Conservation (phyloP, 495 filamentous ascomycete species). For the Podospora appendiculata region DNA sequence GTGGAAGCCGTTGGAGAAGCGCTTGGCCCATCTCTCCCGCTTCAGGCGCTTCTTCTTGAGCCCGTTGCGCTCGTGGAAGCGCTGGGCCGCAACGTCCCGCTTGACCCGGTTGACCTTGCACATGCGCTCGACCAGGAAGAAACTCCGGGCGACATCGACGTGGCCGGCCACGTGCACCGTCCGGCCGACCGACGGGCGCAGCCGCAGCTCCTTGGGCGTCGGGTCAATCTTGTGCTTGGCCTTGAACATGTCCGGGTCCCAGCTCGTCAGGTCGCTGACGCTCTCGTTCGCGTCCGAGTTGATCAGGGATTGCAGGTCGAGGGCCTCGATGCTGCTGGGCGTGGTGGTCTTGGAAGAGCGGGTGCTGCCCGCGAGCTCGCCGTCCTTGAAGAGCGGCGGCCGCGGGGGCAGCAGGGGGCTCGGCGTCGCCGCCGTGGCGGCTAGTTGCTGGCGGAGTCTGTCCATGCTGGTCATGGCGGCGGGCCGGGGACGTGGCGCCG, state of each 20-base stretch:
- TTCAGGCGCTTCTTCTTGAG: conserved; percentile 65
- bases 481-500: not conserved
- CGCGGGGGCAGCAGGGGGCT: not conserved
- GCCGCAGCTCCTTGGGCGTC: conserved; percentile 24
- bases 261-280: not conserved
- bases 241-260: conserved; percentile 7
- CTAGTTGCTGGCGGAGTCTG: not conserved
- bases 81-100: conserved; percentile 42
- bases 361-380: too few species aligned
- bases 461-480: not conserved
- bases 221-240: conserved; percentile 3
- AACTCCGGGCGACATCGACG: conserved; percentile 46
- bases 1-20: conserved; percentile 60
- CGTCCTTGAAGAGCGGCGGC: not conserved
- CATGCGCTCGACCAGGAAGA: conserved; percentile 42
- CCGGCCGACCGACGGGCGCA: conserved; percentile 50
- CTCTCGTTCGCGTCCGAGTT: not conserved
- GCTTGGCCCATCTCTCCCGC: conserved; percentile 56
- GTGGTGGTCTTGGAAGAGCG: too few species aligned
- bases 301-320: too few species aligned
- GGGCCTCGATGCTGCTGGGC: too few species aligned
- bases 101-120: conserved; percentile 43
- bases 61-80: conserved; percentile 62
- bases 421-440: not conserved
- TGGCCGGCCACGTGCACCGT: conserved; percentile 41